Evolutionary conservation across 2,329 filamentous ascomycete genomes (phyloP).

Genomic region (Pyrenochaeta sp.): DNA sequence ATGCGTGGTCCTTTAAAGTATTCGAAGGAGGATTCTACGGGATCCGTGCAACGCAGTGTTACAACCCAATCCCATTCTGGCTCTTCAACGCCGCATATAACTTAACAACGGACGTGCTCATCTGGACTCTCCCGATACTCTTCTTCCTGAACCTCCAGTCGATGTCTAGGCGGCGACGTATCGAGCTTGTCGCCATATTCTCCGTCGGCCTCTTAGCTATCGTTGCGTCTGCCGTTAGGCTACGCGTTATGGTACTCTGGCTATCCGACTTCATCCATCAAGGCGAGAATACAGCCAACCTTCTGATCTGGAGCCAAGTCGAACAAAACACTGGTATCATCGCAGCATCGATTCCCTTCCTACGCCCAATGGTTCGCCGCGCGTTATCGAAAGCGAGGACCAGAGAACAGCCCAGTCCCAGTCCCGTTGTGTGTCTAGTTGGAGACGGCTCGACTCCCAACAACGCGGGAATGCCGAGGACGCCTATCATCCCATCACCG

Average conservation of each 20-base stretch:
- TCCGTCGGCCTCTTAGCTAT: slow-evolving; percentile 42
- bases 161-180: slow-evolving; percentile 56
- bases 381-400: slow-evolving; percentile 8
- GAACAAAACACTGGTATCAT: slow-evolving; percentile 42
- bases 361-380: slow-evolving; percentile 34
- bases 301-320: slow-evolving; percentile 42
- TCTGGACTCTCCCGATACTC: slow-evolving; percentile 54
- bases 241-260: slow-evolving; percentile 38
- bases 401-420: slow-evolving; percentile 20
- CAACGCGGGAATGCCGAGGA: slow-evolving; percentile 15
- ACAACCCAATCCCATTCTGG: slow-evolving; percentile 36
- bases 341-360: slow-evolving; percentile 41
- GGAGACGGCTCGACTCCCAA: slow-evolving; percentile 10
- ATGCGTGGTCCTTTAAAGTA: slow-evolving; percentile 34
- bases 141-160: slow-evolving; percentile 53
- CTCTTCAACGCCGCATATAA: slow-evolving; percentile 50
- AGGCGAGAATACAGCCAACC: slow-evolving; percentile 21
- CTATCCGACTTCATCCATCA: slow-evolving; percentile 22
- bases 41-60: slow-evolving; percentile 26
- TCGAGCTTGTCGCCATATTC: slow-evolving; percentile 54
- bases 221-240: slow-evolving; percentile 37
- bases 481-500: slow-evolving; percentile 35
- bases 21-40: slow-evolving; percentile 26
- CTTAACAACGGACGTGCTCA: slow-evolving; percentile 50
- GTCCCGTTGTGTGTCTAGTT: slow-evolving; percentile 18